These are phyloP conservation scores for Pugionium cornutum DNA, from an alignment of 345 rosid species.

Conservation along the genomic window DNA sequence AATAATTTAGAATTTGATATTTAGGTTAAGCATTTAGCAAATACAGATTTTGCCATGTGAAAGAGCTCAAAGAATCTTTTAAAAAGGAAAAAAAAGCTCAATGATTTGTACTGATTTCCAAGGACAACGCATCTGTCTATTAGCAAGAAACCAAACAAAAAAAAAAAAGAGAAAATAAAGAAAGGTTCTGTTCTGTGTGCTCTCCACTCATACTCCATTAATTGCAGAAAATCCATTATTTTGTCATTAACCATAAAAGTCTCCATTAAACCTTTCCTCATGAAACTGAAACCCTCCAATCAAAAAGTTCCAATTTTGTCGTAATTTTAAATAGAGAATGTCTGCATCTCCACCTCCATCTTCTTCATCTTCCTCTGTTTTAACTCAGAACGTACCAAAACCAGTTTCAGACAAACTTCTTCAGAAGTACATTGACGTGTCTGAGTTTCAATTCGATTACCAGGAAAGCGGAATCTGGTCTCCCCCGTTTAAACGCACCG, in stretches of 20 bases:
- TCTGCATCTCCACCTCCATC: conserved; percentile 44
- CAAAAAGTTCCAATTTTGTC: neutral
- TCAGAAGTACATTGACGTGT: conserved; percentile 58
- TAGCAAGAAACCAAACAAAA: neutral
- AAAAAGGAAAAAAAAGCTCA: neutral
- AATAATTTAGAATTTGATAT: too few species aligned
- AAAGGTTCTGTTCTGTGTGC: conserved; percentile 26
- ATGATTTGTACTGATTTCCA: conserved; percentile 6
- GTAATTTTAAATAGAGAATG: conserved; percentile 25
- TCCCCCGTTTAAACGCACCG: conserved; percentile 62
- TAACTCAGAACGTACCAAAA: conserved; percentile 57
- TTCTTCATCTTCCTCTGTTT: conserved; percentile 26
- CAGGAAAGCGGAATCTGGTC: conserved; percentile 72
- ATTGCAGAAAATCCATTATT: conserved; percentile 28
- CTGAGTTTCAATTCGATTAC: conserved; percentile 62
- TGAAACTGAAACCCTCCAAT: conserved; percentile 4
- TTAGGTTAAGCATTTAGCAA: neutral
- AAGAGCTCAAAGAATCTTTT: conserved; percentile 1
- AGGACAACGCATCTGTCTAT: conserved; percentile 19
- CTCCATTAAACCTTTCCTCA: conserved; percentile 24
- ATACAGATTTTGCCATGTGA: conserved; percentile 22
- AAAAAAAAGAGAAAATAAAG: neutral
- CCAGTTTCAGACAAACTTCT: conserved; percentile 65
- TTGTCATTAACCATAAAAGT: conserved; percentile 36
- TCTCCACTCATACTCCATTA: conserved; percentile 42